Base-by-base conservation (phyloP, 2,329 filamentous ascomycete species). In the Nigrospora oryzae region DNA sequence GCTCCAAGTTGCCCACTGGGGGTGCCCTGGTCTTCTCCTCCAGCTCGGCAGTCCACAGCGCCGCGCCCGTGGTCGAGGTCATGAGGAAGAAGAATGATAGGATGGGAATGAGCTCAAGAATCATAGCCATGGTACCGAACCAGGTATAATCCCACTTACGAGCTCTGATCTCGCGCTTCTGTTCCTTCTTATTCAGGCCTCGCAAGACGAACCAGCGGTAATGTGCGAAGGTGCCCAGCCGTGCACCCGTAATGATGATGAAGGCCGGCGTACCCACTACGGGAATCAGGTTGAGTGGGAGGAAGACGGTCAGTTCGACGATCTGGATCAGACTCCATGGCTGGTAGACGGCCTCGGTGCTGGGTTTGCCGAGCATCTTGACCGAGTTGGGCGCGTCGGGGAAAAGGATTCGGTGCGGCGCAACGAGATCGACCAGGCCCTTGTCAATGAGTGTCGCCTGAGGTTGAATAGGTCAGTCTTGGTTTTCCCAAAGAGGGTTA, bases 291-390 rank as follows among this genome's bases (percentile, higher is more conserved):
- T 95, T 97, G 47, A 98, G 75, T 1, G 93, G 86, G 2, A 90
- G 72, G 56, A 84, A 83, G 30, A 87, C 55, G 33, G 94, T 70
- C 48, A 96, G 84, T 65, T 96, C 91, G 50, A 87, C 60, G 46
- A 95, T 93, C 63, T 96, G 91, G n/a, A 87, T 79, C 44, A 95
- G 69, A 45, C 87, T 95, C 73, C 94, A 96, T 0, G 91, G 91
- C 10, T 86, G 83, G 64, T 93, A 96, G 15, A 88, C 75, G 0
- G 89, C 86, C 2, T 81, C 73, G 17, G 70, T 79, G 0, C 84
- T 89, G 1, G 89, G 88, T 52, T 88, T 89, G 28, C 90, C 91
- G 1, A 97, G 79, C 64, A 84, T 83, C 60, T 84, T 84, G 40
- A 93, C 81, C 0, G 89, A 78, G 55, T 84, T 81, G 40, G 83